These are phyloP conservation scores for Sporothrix luriei DNA, from an alignment of 2,329 filamentous ascomycete species.

Conservation along the genomic window DNA sequence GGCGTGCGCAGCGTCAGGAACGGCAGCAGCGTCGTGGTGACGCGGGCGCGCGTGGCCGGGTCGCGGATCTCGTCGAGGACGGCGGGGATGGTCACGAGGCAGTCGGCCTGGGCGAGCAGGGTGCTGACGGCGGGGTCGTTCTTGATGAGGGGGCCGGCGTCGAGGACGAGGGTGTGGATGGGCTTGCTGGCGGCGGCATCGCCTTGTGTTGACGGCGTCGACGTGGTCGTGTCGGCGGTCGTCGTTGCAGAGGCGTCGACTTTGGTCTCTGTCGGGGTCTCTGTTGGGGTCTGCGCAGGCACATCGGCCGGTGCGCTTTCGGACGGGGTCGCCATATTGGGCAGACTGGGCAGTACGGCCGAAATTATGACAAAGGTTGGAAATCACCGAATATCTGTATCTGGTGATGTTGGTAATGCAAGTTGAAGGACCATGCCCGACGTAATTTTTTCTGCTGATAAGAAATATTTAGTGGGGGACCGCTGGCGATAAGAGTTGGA, in stretches of 20 bases:
- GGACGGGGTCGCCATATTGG: not conserved
- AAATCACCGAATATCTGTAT: not conserved
- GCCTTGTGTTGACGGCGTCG: not conserved
- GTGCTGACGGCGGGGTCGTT: slow-evolving; percentile 86
- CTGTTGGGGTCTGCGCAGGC: slow-evolving; percentile 6
- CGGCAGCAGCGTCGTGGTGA: slow-evolving; percentile 82
- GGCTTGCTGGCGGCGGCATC: slow-evolving; percentile 56
- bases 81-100: slow-evolving; percentile 78
- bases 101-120: slow-evolving; percentile 74
- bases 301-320: slow-evolving; percentile 20
- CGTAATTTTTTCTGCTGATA: slow-evolving; percentile 29
- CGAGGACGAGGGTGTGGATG: slow-evolving; percentile 81
- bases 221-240: not conserved
- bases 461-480: slow-evolving; percentile 28
- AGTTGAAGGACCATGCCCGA: slow-evolving; percentile 23
- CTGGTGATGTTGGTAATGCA: not conserved
- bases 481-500: not conserved
- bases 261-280: not conserved
- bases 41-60: slow-evolving; percentile 73
- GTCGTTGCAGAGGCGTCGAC: not conserved
- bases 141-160: slow-evolving; percentile 90
- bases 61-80: slow-evolving; percentile 90
- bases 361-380: not conserved
- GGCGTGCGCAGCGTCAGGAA: slow-evolving; percentile 80
- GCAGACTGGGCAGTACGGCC: not conserved